phyloP scores from a whole-genome alignment of 148 eudicot genomes.

The Tetragonia tetragonoides region DNA sequence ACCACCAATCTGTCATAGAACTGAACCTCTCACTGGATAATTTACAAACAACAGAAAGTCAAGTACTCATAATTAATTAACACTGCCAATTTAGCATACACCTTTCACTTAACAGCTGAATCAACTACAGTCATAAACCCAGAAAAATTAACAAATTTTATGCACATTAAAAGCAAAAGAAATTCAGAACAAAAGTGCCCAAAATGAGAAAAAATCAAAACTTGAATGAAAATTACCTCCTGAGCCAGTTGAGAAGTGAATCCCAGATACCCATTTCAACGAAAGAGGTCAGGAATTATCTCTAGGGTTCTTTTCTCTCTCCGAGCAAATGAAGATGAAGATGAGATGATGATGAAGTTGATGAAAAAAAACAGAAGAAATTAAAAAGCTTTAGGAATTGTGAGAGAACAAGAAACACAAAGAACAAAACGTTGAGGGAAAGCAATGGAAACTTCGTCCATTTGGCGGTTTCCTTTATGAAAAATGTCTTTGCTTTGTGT shows the following conservation, averaged over 20 bases:
- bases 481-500: background rate
- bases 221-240: conserved; percentile 43
- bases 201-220: background rate
- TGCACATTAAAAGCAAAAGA: background rate
- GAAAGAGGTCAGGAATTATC: background rate
- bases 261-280: conserved; percentile 67
- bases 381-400: background rate
- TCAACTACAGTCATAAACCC: background rate
- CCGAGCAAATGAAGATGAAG: background rate
- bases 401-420: background rate
- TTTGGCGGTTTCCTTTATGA: conserved; percentile 19
- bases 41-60: background rate
- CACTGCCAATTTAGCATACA: background rate
- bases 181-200: background rate
- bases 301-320: background rate
- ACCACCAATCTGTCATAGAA: background rate
- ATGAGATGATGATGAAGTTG: background rate
- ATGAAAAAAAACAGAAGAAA: background rate
- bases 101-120: background rate
- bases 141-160: background rate
- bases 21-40: background rate
- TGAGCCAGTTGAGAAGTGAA: conserved; percentile 74
- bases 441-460: conserved; percentile 19
- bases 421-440: conserved; percentile 11
- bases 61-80: no score